phyloP scores from a whole-genome alignment of 176 grass and related monocot genomes.

The Oropetium thomaeum region DNA sequence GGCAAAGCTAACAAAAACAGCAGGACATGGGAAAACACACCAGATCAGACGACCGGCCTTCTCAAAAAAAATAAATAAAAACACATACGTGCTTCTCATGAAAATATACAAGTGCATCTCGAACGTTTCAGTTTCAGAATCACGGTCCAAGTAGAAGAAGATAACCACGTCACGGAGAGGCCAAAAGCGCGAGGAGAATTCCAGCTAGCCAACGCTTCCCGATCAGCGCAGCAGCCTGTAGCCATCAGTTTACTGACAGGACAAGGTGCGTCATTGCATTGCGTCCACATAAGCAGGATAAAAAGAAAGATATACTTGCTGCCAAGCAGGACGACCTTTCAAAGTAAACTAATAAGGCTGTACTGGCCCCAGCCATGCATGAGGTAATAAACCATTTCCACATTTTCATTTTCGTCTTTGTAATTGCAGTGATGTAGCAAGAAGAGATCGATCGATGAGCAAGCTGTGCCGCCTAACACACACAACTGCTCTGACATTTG shows the following conservation, averaged over 20 bases:
- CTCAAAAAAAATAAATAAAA: no score
- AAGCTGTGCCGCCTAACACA: neutral
- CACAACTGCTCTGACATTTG: neutral
- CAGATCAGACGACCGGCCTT: no score
- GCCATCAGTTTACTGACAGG: slow-evolving; percentile 32
- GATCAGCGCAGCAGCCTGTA: slow-evolving; percentile 19
- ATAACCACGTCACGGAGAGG: slow-evolving; percentile 23
- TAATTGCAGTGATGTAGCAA: neutral
- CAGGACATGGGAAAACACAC: slow-evolving; percentile 21
- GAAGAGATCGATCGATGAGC: no score
- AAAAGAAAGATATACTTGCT: slow-evolving; percentile 34
- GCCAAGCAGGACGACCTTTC: slow-evolving; percentile 16
- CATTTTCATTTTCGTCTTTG: neutral
- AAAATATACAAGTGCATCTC: no score
- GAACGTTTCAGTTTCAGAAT: no score
- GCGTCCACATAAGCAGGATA: slow-evolving; percentile 43
- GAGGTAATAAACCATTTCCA: slow-evolving; percentile 6
- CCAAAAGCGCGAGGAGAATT: slow-evolving; percentile 27
- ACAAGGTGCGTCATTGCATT: slow-evolving; percentile 21
- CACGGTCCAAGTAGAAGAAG: slow-evolving; percentile 17
- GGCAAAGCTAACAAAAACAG: neutral
- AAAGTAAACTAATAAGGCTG: slow-evolving; percentile 9
- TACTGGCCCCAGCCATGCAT: neutral
- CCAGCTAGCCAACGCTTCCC: slow-evolving; percentile 15
- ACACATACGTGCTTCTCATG: no score